Conservation (phyloP, 352 stramenopile genomes). For the Pythium diclinum region DNA sequence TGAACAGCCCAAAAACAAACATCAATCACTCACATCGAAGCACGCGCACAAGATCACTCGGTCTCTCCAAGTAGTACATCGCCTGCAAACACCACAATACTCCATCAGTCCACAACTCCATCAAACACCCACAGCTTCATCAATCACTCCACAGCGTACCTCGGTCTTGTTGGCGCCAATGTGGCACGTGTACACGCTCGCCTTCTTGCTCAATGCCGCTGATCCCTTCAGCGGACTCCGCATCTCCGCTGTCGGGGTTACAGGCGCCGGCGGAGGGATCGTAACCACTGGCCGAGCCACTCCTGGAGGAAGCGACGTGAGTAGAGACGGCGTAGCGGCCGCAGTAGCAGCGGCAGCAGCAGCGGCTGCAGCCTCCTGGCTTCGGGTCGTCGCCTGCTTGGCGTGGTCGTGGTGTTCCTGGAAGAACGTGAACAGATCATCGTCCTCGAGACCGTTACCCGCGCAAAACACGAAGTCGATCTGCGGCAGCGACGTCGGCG, state of each 20-base stretch:
- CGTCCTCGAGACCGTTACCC: conserved; percentile 79
- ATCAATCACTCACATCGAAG: conserved; percentile 42
- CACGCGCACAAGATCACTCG: conserved; percentile 55
- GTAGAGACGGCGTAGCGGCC: conserved; percentile 13
- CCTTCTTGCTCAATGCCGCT: conserved; percentile 41
- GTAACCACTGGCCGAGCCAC: conserved; percentile 14
- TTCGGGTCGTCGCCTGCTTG: conserved; percentile 19
- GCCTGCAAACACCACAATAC: conserved; percentile 30
- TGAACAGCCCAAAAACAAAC: background rate
- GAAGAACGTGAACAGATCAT: conserved; percentile 87
- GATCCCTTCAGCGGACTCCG: conserved; percentile 25
- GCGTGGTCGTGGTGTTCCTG: conserved; percentile 53
- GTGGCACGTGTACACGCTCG: conserved; percentile 70
- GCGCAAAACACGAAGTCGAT: conserved; percentile 87
- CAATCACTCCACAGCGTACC: conserved; percentile 26
- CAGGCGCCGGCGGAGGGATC: conserved; percentile 6
- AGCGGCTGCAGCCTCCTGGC: background rate
- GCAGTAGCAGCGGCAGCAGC: background rate
- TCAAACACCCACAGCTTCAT: background rate
- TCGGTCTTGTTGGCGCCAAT: conserved; percentile 71
- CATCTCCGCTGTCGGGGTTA: conserved; percentile 4
- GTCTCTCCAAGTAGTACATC: conserved; percentile 69
- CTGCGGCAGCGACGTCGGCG: conserved; percentile 19
- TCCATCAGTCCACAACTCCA: background rate
- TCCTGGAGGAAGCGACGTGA: conserved; percentile 15